Percentiles rank a stretch among this genome's conserved stretches.
Conservation (phyloP, 1,284 basidiomycete species). For the Malassezia furfur region DNA sequence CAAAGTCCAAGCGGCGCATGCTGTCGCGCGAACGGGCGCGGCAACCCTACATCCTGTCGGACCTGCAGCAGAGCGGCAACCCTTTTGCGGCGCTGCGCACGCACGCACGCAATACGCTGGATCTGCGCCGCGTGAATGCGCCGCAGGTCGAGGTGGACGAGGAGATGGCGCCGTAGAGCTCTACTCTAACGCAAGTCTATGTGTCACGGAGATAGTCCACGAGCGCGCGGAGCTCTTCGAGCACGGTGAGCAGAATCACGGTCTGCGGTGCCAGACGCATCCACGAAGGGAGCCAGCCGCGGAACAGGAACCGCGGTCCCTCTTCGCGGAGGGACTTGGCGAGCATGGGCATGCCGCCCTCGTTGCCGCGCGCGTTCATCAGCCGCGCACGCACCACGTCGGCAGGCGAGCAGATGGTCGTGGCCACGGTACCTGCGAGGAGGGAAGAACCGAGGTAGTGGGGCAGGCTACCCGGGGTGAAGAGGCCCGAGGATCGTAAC, state of each 20-base stretch:
- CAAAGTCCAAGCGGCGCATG: background rate
- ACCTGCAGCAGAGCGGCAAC: slow-evolving; percentile 28
- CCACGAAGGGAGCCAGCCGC: slow-evolving; percentile 55
- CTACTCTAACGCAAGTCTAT: background rate
- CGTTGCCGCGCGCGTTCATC: slow-evolving; percentile 46
- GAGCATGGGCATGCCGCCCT: slow-evolving; percentile 23
- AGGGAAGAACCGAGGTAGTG: slow-evolving; percentile 52
- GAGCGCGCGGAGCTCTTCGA: slow-evolving; percentile 35
- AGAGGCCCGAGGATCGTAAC: slow-evolving; percentile 48
- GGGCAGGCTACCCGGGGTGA: slow-evolving; percentile 51
- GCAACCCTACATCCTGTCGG: slow-evolving; percentile 33
- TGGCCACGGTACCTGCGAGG: slow-evolving; percentile 54
- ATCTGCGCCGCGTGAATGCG: background rate
- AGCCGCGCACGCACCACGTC: slow-evolving; percentile 53
- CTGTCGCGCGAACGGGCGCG: slow-evolving; percentile 27
- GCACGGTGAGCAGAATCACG: slow-evolving; percentile 41
- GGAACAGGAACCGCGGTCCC: slow-evolving; percentile 53
- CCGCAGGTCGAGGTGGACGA: slow-evolving; percentile 2
- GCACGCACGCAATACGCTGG: slow-evolving; percentile 36
- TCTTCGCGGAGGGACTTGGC: slow-evolving; percentile 38
- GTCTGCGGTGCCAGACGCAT: slow-evolving; percentile 46
- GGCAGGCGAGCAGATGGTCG: slow-evolving; percentile 46
- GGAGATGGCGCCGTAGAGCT: background rate
- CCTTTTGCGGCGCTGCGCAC: slow-evolving; percentile 41
- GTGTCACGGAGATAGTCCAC: slow-evolving; percentile 27